Percentiles rank a stretch among this genome's conserved stretches.
Evolutionary conservation across 352 stramenopile species (phyloP).

Genomic region (Globisporangium megalacanthum): DNA sequence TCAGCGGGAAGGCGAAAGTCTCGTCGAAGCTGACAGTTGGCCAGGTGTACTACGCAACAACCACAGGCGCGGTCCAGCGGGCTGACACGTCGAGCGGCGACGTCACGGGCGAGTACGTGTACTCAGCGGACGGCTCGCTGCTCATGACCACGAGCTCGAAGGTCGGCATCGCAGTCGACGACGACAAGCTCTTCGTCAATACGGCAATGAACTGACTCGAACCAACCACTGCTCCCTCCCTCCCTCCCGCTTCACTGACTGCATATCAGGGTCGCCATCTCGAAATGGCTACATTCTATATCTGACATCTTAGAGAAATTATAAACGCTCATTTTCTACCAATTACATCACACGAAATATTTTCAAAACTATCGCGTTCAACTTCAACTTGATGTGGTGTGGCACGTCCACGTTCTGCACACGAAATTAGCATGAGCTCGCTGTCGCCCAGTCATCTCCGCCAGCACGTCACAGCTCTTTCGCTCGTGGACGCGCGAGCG

Average conservation of each 20-base stretch:
- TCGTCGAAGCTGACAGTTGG: slow-evolving; percentile 22
- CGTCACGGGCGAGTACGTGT: slow-evolving; percentile 32
- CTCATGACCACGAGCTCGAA: slow-evolving; percentile 53
- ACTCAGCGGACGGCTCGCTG: slow-evolving; percentile 20
- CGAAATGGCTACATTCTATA: slow-evolving; percentile 2
- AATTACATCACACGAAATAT: too few species aligned
- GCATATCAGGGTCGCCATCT: not conserved
- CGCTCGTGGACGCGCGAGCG: slow-evolving; percentile 1
- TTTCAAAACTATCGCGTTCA: too few species aligned
- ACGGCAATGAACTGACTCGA: slow-evolving; percentile 28
- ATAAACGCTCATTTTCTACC: too few species aligned
- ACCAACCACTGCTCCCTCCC: not conserved
- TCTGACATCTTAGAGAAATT: not conserved
- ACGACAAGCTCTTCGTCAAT: slow-evolving; percentile 52
- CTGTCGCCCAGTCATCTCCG: not conserved
- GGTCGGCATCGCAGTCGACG: slow-evolving; percentile 43
- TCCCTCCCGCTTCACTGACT: not conserved
- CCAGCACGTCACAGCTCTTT: not conserved
- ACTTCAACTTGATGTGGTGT: too few species aligned
- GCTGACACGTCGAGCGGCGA: slow-evolving; percentile 6
- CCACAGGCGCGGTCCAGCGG: slow-evolving; percentile 31
- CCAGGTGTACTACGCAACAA: slow-evolving; percentile 57
- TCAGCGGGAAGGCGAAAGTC: slow-evolving; percentile 30
- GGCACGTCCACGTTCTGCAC: not conserved
- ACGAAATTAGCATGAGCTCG: slow-evolving; percentile 1